Percentiles rank a stretch among this genome's conserved stretches.
phyloP scores from a whole-genome alignment of 371 early-diverging fungal genomes.

The Coemansia sp. region DNA sequence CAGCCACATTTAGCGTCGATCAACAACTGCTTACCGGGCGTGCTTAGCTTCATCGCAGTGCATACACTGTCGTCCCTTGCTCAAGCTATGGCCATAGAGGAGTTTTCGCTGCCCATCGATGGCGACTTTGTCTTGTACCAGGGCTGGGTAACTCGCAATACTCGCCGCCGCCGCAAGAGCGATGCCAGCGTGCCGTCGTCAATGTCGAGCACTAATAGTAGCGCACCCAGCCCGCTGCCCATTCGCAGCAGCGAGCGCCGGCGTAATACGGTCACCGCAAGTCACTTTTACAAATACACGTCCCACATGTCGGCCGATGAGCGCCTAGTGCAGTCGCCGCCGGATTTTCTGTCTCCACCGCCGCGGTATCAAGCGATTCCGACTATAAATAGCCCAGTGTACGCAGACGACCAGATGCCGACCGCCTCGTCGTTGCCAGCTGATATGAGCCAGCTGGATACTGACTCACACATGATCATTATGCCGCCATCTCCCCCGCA shows the following conservation, averaged over 20 bases:
- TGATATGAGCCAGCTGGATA: constrained; percentile 8
- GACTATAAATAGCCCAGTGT: background rate
- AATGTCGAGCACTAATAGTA: constrained; percentile 8
- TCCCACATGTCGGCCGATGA: background rate
- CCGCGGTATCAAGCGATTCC: background rate
- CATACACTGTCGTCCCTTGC: background rate
- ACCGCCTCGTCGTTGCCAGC: constrained; percentile 14
- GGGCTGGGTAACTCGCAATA: constrained; percentile 35
- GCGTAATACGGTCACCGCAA: constrained; percentile 38
- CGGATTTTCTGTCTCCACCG: background rate
- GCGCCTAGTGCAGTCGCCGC: constrained; percentile 1
- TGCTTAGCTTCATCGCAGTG: background rate
- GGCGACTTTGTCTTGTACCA: constrained; percentile 37
- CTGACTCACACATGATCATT: constrained; percentile 12
- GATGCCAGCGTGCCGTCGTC: constrained; percentile 21
- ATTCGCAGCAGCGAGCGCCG: constrained; percentile 13
- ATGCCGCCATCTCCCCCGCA: constrained; percentile 32
- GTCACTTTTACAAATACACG: background rate
- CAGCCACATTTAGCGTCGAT: no score
- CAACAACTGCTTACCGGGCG: no score
- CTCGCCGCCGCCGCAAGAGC: constrained; percentile 34
- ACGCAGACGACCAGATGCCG: constrained; percentile 3
- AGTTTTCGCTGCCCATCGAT: constrained; percentile 29
- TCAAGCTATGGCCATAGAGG: constrained; percentile 2
- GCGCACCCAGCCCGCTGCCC: background rate